Percentiles rank a stretch among this genome's conserved stretches.
Evolutionary conservation across 2,329 filamentous ascomycete genomes (phyloP).

Genomic region (Aspergillus novoparasiticus): DNA sequence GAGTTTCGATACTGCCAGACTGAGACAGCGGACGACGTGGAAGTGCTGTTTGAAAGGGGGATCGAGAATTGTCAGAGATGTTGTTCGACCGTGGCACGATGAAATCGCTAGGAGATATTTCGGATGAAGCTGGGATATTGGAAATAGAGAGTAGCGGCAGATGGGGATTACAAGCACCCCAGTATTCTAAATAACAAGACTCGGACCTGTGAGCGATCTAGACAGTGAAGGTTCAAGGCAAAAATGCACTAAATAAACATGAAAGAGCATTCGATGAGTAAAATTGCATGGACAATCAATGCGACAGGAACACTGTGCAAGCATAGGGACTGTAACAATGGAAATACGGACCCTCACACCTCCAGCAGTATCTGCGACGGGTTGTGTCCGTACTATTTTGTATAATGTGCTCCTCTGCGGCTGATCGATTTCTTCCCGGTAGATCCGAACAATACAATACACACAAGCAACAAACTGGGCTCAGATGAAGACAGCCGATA

Average conservation of each 20-base stretch:
- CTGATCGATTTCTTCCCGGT: slow-evolving; percentile 2
- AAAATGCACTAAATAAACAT: slow-evolving; percentile 1
- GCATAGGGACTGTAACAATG: slow-evolving; percentile 1
- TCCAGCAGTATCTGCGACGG: slow-evolving; percentile 17
- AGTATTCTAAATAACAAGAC: slow-evolving; percentile 17
- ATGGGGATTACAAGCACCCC: slow-evolving; percentile 8
- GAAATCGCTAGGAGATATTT: not conserved
- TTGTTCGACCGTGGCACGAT: not conserved
- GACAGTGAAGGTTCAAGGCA: slow-evolving; percentile 8
- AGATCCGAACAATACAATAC: slow-evolving; percentile 7
- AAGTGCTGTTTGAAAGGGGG: not conserved
- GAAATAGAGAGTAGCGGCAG: not conserved
- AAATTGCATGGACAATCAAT: not conserved
- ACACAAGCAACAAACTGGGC: slow-evolving; percentile 17
- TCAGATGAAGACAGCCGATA: slow-evolving; percentile 19
- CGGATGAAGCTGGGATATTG: not conserved
- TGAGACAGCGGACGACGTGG: not conserved
- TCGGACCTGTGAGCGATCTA: slow-evolving; percentile 13
- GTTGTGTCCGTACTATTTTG: not conserved
- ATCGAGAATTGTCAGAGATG: not conserved
- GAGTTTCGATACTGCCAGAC: slow-evolving; percentile 7
- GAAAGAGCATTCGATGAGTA: slow-evolving; percentile 6
- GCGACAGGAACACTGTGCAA: not conserved
- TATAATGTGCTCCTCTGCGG: slow-evolving; percentile 2
- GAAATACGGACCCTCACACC: slow-evolving; percentile 17